phyloP scores from a whole-genome alignment of 176 grass and related monocot genomes.

The Phoenix roebelenii region DNA sequence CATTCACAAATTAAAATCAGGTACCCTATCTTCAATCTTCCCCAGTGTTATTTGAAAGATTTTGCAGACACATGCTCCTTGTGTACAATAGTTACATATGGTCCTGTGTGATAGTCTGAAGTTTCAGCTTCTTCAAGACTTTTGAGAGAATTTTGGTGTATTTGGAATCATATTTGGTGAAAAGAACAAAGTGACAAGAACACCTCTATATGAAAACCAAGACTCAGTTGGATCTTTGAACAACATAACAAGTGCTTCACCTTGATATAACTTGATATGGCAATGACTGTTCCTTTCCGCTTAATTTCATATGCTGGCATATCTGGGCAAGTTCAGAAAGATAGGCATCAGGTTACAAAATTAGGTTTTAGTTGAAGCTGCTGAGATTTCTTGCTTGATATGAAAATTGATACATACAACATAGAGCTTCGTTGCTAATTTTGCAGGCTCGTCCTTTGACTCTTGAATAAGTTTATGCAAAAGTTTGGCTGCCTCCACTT shows the following conservation, averaged over 20 bases:
- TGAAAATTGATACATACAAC: constrained; percentile 40
- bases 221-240: neutral
- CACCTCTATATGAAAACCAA: neutral
- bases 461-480: constrained; percentile 97
- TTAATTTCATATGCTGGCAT: constrained; percentile 98
- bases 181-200: too few relatives aligned
- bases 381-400: constrained; percentile 4
- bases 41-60: too few relatives aligned
- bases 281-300: constrained; percentile 91
- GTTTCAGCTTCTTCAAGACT: too few relatives aligned
- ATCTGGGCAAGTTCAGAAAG: constrained; percentile 40
- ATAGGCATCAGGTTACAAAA: constrained; percentile 17
- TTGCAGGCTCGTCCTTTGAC: constrained; percentile 87
- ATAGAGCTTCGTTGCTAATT: constrained; percentile 94
- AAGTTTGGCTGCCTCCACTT: constrained; percentile 91
- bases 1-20: too few relatives aligned
- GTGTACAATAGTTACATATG: too few relatives aligned
- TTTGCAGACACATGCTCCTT: too few relatives aligned
- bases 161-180: too few relatives aligned
- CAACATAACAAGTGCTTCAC: constrained; percentile 18
- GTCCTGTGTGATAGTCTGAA: too few relatives aligned
- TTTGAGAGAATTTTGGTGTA: too few relatives aligned
- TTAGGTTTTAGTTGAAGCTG: neutral
- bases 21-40: too few relatives aligned
- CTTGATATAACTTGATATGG: constrained; percentile 99